These are phyloP conservation scores for Plasmodium reichenowi DNA, from an alignment of 169 alveolate genomes.

Conservation along the genomic window DNA sequence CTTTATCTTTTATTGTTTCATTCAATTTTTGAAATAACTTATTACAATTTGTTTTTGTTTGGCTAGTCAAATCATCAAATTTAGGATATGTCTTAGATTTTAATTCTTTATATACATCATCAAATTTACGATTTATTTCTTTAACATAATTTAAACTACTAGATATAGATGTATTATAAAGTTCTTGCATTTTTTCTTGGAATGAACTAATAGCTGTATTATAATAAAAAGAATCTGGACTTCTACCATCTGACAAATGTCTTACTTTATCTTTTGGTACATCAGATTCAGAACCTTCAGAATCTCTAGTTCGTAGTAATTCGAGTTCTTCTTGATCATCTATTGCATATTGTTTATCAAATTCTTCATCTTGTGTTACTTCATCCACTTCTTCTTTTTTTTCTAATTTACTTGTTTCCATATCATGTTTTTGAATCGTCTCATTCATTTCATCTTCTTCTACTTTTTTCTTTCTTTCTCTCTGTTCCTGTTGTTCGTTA, in stretches of 20 bases:
- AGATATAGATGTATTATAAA: neutral
- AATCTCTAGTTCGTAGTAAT: neutral
- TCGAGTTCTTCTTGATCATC: conserved; percentile 4
- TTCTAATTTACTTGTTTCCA: conserved; percentile 37
- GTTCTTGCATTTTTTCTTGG: neutral
- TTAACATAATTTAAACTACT: neutral
- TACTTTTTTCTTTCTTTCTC: conserved; percentile 4
- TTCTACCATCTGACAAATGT: neutral
- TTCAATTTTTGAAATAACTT: conserved; percentile 10
- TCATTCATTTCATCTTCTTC: conserved; percentile 33
- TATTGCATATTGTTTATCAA: conserved; percentile 20
- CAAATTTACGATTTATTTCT: neutral
- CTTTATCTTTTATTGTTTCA: conserved; percentile 10
- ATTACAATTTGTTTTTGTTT: neutral
- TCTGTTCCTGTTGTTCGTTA: conserved; percentile 6
- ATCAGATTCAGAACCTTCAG: neutral
- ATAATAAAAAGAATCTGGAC: conserved; percentile 31
- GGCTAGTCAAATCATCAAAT: conserved; percentile 1
- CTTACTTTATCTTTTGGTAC: neutral
- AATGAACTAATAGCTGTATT: neutral
- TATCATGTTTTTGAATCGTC: conserved; percentile 26
- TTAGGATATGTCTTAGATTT: neutral
- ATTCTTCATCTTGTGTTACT: conserved; percentile 21
- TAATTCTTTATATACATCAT: neutral
- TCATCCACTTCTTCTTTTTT: conserved; percentile 27